Conservation (phyloP, 2,329 filamentous ascomycete species). For the Verticillium alfalfae region DNA sequence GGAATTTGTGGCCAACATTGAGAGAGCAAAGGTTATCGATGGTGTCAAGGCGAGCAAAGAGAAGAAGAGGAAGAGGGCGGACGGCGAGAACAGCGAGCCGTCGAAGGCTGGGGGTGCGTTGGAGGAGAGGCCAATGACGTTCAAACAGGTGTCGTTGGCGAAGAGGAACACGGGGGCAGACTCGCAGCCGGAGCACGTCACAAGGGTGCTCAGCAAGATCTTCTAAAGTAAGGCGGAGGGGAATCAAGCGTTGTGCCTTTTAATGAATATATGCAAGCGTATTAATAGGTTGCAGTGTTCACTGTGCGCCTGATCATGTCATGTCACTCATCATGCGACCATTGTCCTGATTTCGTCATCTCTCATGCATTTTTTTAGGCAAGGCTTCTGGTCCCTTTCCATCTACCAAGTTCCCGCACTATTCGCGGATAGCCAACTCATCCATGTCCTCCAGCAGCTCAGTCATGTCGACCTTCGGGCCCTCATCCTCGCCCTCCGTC, state of each 20-base stretch:
- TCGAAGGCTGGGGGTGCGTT: constrained; percentile 10
- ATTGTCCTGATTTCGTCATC: background rate
- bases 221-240: constrained; percentile 33
- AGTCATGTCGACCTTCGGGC: constrained; percentile 69
- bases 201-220: constrained; percentile 59
- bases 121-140: constrained; percentile 40
- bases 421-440: constrained; percentile 68
- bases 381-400: background rate
- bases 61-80: constrained; percentile 32
- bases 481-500: constrained; percentile 59
- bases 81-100: constrained; percentile 12
- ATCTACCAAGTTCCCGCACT: background rate
- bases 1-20: constrained; percentile 73
- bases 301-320: too few relatives aligned
- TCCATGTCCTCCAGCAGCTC: constrained; percentile 90
- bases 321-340: background rate
- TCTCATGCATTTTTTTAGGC: background rate
- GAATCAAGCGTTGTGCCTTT: background rate
- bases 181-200: constrained; percentile 49
- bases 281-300: too few relatives aligned
- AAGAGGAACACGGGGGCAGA: constrained; percentile 36
- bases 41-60: constrained; percentile 62
- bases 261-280: background rate
- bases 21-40: constrained; percentile 73
- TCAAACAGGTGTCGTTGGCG: constrained; percentile 61